Percentiles rank a stretch among this genome's conserved stretches.
phyloP scores from a whole-genome alignment of 345 rosid species.

The Carallia pectinifolia region DNA sequence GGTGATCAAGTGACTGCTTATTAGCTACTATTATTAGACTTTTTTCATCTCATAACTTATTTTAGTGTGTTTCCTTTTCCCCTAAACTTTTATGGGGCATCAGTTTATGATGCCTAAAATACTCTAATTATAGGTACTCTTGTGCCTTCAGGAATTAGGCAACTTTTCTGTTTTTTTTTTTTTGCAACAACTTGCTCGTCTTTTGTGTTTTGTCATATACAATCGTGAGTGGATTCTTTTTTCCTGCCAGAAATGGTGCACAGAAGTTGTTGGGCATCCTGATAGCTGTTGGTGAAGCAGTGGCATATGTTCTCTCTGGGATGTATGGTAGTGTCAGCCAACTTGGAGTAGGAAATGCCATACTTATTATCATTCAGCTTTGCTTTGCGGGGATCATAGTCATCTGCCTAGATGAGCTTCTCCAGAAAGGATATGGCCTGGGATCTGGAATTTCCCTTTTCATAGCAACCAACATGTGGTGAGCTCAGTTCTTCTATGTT shows the following conservation, averaged over 20 bases:
- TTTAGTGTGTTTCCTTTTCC: no score
- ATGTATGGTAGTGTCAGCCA: conserved; percentile 81
- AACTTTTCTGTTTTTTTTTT: neutral
- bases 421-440: conserved; percentile 77
- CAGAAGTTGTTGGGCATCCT: conserved; percentile 77
- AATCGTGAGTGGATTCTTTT: conserved; percentile 7
- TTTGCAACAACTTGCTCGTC: neutral
- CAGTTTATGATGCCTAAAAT: no score
- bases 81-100: no score
- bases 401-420: conserved; percentile 80
- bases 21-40: no score
- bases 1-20: no score
- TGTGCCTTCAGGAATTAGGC: neutral
- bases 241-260: conserved; percentile 62
- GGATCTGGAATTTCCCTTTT: conserved; percentile 89
- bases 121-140: no score
- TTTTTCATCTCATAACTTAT: no score
- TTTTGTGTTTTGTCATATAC: neutral
- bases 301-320: conserved; percentile 78
- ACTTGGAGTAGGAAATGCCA: conserved; percentile 82
- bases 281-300: conserved; percentile 81
- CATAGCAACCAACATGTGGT: conserved; percentile 91
- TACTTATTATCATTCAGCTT: conserved; percentile 73
- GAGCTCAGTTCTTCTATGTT: conserved; percentile 8
- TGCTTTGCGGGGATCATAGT: conserved; percentile 84